phyloP scores from a whole-genome alignment of 2,329 filamentous ascomycete species.

The Paracorniculantispora psalliotae region DNA sequence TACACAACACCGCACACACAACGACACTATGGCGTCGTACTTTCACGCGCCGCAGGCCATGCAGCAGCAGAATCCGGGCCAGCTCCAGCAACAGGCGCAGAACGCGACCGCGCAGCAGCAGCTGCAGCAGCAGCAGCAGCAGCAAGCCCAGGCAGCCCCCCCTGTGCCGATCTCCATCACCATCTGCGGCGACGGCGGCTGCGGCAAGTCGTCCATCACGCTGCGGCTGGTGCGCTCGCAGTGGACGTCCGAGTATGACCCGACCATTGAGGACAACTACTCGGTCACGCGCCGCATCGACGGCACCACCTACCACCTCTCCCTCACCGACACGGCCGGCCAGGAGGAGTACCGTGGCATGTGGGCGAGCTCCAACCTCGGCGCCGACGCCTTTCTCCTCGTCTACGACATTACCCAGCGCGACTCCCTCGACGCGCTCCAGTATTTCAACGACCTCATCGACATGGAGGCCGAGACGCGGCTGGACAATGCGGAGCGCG shows the following conservation, averaged over 20 bases:
- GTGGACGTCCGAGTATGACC: constrained; percentile 81
- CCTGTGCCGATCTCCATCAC: constrained; percentile 66
- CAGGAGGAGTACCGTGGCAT: constrained; percentile 86
- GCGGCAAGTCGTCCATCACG: constrained; percentile 81
- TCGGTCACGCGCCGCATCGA: constrained; percentile 75
- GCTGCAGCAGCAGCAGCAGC: background rate
- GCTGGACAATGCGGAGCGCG: constrained; percentile 55
- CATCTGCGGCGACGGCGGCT: constrained; percentile 81
- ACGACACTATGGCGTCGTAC: background rate
- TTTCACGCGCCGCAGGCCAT: background rate
- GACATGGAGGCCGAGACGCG: constrained; percentile 73
- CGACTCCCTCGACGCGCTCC: constrained; percentile 63
- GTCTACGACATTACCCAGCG: constrained; percentile 80
- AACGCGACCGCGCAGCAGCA: background rate
- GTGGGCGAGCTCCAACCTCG: constrained; percentile 75
- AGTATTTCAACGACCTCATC: constrained; percentile 78
- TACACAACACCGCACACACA: background rate
- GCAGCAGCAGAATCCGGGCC: background rate
- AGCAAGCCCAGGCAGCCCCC: background rate
- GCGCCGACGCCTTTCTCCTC: constrained; percentile 76
- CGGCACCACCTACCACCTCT: constrained; percentile 73
- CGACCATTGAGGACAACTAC: constrained; percentile 80
- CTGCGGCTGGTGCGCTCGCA: constrained; percentile 74
- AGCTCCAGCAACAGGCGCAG: background rate
- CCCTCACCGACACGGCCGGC: constrained; percentile 79